A percentile compares a stretch with the other conserved stretches of the same genome.
Evolutionary conservation across 2,329 filamentous ascomycete species (phyloP).

Genomic region (Scedosporium boydii): DNA sequence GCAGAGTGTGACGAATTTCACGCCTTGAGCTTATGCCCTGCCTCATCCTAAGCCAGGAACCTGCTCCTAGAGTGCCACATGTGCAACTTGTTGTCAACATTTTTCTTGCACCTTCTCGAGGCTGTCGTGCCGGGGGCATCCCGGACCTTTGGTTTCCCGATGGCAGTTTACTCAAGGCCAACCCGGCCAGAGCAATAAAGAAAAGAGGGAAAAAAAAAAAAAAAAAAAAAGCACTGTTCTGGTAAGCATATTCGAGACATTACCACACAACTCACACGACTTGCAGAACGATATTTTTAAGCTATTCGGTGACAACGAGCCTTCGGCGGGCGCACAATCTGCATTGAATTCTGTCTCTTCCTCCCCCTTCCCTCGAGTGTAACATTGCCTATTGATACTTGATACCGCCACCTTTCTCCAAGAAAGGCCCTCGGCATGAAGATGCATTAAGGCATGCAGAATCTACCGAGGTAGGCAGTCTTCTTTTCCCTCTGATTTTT

Average conservation of each 20-base stretch:
- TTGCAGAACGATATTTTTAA: too few species aligned
- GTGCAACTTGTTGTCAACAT: not conserved
- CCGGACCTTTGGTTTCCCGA: too few species aligned
- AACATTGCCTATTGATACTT: not conserved
- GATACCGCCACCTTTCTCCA: not conserved
- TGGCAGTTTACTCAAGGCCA: too few species aligned
- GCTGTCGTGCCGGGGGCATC: not conserved
- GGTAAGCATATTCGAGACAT: too few species aligned
- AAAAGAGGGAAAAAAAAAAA: too few species aligned
- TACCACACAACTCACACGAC: too few species aligned
- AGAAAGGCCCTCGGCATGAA: not conserved
- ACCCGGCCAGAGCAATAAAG: too few species aligned
- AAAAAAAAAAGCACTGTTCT: too few species aligned
- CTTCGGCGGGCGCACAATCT: too few species aligned
- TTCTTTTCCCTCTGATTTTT: too few species aligned
- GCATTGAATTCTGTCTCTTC: not conserved
- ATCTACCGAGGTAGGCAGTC: too few species aligned
- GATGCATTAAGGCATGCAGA: not conserved
- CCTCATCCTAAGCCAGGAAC: not conserved
- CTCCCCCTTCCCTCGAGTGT: not conserved
- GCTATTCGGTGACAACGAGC: not conserved
- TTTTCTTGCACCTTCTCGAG: not conserved
- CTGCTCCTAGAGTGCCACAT: not conserved
- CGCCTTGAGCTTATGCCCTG: not conserved
- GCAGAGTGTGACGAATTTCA: not conserved